Conservation (phyloP, 2,329 filamentous ascomycete species). For the Xylaria polymorpha region DNA sequence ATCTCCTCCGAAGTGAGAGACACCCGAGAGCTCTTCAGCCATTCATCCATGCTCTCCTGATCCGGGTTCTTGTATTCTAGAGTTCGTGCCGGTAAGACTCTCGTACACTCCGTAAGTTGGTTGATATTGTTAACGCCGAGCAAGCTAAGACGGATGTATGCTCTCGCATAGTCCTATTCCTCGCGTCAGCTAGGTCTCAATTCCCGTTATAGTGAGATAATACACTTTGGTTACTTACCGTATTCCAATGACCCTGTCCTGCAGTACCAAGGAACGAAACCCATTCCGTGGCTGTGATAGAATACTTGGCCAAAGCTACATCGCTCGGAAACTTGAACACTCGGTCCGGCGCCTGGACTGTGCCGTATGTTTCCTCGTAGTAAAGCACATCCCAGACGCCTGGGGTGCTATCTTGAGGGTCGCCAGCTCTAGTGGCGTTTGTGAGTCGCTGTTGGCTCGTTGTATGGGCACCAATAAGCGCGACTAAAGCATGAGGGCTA, state of each 20-base stretch:
- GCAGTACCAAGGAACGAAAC: conserved; percentile 50
- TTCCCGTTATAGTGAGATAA: conserved; percentile 1
- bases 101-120: conserved; percentile 65
- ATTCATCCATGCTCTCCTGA: conserved; percentile 39
- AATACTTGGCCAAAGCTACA: conserved; percentile 53
- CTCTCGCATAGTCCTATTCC: conserved; percentile 60
- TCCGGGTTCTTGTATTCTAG: conserved; percentile 43
- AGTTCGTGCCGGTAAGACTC: conserved; percentile 58
- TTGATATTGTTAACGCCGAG: conserved; percentile 69
- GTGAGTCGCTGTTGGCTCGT: conserved; percentile 61
- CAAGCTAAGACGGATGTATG: conserved; percentile 65
- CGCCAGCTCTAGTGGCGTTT: conserved; percentile 54
- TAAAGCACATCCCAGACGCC: conserved; percentile 65
- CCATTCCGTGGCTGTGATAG: conserved; percentile 54
- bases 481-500: conserved; percentile 60
- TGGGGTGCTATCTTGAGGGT: conserved; percentile 63
- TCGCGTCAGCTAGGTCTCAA: conserved; percentile 2
- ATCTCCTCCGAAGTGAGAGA: conserved; percentile 37
- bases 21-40: conserved; percentile 39
- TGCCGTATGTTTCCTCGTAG: conserved; percentile 57
- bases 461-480: conserved; percentile 66
- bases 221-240: conserved; percentile 48
- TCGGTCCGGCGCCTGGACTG: conserved; percentile 48
- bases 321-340: conserved; percentile 59
- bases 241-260: conserved; percentile 56